Evolutionary conservation across 805 yeast genomes (phyloP).

Genomic region (Saturnispora zaruensis): DNA sequence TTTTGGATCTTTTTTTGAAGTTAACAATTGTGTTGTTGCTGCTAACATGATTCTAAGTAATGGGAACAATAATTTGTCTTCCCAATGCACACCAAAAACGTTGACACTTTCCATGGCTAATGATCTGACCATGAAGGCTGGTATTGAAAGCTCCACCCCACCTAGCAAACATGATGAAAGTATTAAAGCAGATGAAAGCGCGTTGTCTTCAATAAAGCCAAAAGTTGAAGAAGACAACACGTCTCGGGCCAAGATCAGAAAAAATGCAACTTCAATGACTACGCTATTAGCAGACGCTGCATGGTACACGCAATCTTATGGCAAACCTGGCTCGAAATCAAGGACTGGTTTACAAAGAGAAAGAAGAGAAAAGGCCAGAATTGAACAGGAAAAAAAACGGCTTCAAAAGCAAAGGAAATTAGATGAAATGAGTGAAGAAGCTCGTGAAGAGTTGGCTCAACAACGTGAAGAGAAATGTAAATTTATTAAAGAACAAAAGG

Average conservation of each 20-base stretch:
- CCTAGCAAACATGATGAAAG: background rate
- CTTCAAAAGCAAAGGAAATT: conserved; percentile 6
- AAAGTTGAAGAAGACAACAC: background rate
- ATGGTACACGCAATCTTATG: conserved; percentile 3
- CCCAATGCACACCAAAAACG: background rate
- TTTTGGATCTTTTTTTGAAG: background rate
- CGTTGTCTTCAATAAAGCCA: background rate
- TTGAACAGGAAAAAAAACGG: conserved; percentile 2
- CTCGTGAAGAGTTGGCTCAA: conserved; percentile 11
- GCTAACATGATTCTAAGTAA: background rate
- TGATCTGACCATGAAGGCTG: background rate
- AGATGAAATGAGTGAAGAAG: conserved; percentile 12
- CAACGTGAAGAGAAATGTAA: conserved; percentile 1
- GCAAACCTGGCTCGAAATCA: background rate
- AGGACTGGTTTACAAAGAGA: background rate
- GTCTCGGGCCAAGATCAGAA: background rate
- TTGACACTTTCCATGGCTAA: background rate
- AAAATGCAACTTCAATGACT: background rate
- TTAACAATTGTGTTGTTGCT: background rate
- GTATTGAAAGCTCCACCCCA: background rate
- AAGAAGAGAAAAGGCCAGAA: background rate
- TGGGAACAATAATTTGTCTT: background rate
- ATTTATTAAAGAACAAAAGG: conserved; percentile 1
- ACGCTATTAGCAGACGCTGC: background rate
- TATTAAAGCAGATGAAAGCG: background rate